Conservation (phyloP, 2,329 filamentous ascomycete species). For the Fusarium tupiense region DNA sequence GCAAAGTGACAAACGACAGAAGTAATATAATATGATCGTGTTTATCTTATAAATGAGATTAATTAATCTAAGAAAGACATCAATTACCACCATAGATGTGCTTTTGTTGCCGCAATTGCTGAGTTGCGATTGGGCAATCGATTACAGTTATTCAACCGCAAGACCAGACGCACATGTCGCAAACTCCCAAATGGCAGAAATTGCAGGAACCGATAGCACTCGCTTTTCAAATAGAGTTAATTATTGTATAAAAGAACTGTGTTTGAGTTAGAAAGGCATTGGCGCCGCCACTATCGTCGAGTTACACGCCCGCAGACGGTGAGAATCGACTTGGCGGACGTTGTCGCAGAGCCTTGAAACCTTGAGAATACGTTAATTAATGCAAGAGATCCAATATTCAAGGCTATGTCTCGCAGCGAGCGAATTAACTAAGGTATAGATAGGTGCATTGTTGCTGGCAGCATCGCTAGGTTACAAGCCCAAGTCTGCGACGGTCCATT, state of each 20-base stretch:
- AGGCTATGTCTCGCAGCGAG: fast-evolving
- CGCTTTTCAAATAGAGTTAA: fast-evolving
- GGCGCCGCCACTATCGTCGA: neutral
- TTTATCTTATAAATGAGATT: fast-evolving
- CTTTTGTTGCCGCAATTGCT: neutral
- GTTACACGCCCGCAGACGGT: no score
- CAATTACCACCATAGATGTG: neutral
- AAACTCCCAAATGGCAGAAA: neutral
- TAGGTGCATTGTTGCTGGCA: fast-evolving
- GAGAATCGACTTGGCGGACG: neutral
- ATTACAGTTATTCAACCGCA: no score
- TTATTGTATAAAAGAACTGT: fast-evolving
- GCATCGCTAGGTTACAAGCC: neutral
- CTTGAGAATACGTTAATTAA: neutral
- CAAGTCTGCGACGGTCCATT: neutral
- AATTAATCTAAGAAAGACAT: neutral
- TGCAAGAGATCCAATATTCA: neutral
- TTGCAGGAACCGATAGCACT: no score
- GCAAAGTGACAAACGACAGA: neutral
- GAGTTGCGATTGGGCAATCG: neutral
- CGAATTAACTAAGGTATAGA: fast-evolving
- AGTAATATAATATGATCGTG: neutral
- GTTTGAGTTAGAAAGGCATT: neutral
- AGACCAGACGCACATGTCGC: neutral
- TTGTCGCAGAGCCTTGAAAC: neutral